These are phyloP conservation scores for Vitis vinifera DNA, from an alignment of 164 flowering plant genomes.

Conservation along the genomic window ASM3070453v1 NC_081816.1:7790501-7791000, in stretches of 20 bases:
- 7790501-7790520: slow-evolving; percentile 32
- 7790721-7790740: slow-evolving; percentile 30
- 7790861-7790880: slow-evolving; percentile 33
- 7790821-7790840: slow-evolving; percentile 38
- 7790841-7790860: slow-evolving; percentile 32
- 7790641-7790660: slow-evolving; percentile 29
- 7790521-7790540: slow-evolving; percentile 36
- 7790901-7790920: slow-evolving; percentile 34
- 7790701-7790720: slow-evolving; percentile 33
- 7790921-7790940: slow-evolving; percentile 33
- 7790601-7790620: slow-evolving; percentile 50
- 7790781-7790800: slow-evolving; percentile 39
- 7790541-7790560: slow-evolving; percentile 41
- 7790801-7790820: slow-evolving; percentile 42
- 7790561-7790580: slow-evolving; percentile 45
- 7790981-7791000: slow-evolving; percentile 38
- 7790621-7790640: slow-evolving; percentile 29
- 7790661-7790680: slow-evolving; percentile 39
- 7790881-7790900: slow-evolving; percentile 34
- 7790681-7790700: slow-evolving; percentile 37
- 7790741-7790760: slow-evolving; percentile 26
- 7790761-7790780: slow-evolving; percentile 35
- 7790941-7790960: slow-evolving; percentile 34
- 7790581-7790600: slow-evolving; percentile 47
- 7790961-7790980: slow-evolving; percentile 21